Conservation (phyloP, 192 early-diverging fungal genomes). For the Backusella morwellensis region DNA sequence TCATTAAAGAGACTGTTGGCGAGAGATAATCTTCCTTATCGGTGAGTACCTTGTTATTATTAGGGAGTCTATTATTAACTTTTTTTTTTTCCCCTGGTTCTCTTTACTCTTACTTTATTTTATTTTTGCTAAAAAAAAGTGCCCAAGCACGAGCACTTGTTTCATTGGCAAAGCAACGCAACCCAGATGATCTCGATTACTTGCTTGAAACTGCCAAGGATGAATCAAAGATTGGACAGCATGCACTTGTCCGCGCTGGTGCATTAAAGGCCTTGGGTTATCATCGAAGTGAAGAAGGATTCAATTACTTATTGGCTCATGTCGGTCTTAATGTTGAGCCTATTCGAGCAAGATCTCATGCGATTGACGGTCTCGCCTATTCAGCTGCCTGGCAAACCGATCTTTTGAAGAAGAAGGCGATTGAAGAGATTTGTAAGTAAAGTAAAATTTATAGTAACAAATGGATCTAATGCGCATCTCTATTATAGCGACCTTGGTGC, state of each 20-base stretch:
- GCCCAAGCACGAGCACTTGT: constrained; percentile 29
- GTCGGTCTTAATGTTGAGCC: neutral
- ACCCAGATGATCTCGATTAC: constrained; percentile 40
- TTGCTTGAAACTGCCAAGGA: constrained; percentile 40
- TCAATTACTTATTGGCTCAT: constrained; percentile 34
- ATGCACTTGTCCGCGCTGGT: constrained; percentile 34
- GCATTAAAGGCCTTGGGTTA: constrained; percentile 39
- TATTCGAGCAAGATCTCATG: neutral
- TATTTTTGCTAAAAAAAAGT: neutral
- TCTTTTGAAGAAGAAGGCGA: constrained; percentile 9
- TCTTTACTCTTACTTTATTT: neutral
- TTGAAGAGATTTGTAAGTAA: constrained; percentile 19
- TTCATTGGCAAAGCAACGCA: constrained; percentile 41
- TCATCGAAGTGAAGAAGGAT: constrained; percentile 39
- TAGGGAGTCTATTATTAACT: neutral
- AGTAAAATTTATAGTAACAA: neutral
- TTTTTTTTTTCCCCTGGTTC: neutral
- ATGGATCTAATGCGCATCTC: neutral
- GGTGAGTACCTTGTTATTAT: neutral
- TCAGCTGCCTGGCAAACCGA: constrained; percentile 24
- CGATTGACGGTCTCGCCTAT: neutral
- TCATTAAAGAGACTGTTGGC: neutral
- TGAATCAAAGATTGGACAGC: constrained; percentile 34
- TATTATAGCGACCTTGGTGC: constrained; percentile 9
- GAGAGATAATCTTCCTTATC: neutral